Evolutionary conservation across 768 basidiomycete genomes (phyloP), one percentile per base, ranked within the genome.

Genomic region (Boletus sp.): DNA sequence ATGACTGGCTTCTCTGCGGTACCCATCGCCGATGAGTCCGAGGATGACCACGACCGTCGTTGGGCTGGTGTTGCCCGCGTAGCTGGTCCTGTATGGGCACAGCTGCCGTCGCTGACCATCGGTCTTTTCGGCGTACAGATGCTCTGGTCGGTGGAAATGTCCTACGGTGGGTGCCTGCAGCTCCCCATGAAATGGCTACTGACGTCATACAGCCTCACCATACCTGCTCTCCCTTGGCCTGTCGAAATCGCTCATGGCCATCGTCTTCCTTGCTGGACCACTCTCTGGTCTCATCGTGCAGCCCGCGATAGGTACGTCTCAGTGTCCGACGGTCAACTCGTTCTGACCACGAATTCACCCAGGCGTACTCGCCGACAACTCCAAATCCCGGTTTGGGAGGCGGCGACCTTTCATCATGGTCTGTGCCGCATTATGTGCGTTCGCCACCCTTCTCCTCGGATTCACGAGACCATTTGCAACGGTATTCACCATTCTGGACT

Each of bases 141-240:
- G 56, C 82, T 96, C 44, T 97, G 95, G 95, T 88, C 88, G 1
- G 87, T 96, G 13, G 94, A 97, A 65, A 94, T 97, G 91, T 87
- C 90, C 0, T 94, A 96, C 57, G 92, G 90, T 62, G 51, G 34
- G 63, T 47, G 11, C 46, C n/a, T 33, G 19, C 32, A 8, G 2
- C 13, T 37, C 32, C 14, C 41, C 19, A 23, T 21, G 7, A 48
- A 9, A 9, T 15, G 19, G n/a, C 43, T 11, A 14, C 59, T 58
- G 40, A 55, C 32, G 32, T 58, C 23, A 19, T 23, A 11, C 47
- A 84, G 85, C 82, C n/a, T 84, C 93, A 0, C 95, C 94, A 0
- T 98, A 96, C 70, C 79, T 98, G 2, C 77, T 94, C 50, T 91
- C 92, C 0, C 83, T 97, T 0, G 95, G 95, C 14, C 74, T 97